phyloP scores from a whole-genome alignment of 2,329 filamentous ascomycete species.

The Xylariales sp. region DNA sequence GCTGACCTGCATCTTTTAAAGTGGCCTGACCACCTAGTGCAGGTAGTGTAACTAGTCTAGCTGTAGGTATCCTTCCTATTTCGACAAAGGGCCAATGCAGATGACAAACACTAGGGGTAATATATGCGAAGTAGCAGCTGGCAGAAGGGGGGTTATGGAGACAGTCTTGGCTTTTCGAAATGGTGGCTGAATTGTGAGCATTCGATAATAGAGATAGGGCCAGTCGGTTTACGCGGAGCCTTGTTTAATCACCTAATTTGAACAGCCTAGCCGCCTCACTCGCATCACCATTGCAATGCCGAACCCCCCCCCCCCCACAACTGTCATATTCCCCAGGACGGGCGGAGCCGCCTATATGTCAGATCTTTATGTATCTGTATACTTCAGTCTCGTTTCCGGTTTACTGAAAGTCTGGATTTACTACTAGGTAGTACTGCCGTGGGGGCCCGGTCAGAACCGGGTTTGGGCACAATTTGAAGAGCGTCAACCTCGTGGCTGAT shows the following conservation, averaged over 20 bases:
- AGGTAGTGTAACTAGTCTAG: slow-evolving; percentile 4
- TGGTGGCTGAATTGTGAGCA: slow-evolving; percentile 16
- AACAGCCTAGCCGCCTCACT: not conserved
- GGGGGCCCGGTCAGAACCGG: no score
- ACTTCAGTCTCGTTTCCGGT: not conserved
- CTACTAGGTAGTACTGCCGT: no score
- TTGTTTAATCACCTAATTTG: slow-evolving; percentile 21
- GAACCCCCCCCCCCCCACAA: no score
- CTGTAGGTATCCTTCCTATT: slow-evolving; percentile 4
- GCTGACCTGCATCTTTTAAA: not conserved
- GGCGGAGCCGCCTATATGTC: not conserved
- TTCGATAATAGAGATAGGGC: slow-evolving; percentile 3
- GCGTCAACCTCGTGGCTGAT: not conserved
- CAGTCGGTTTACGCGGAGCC: slow-evolving; percentile 12
- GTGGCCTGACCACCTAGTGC: no score
- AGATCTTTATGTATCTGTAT: not conserved
- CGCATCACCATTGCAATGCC: not conserved
- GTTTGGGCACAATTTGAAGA: not conserved
- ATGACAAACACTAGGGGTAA: slow-evolving; percentile 8
- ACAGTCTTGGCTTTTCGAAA: slow-evolving; percentile 11
- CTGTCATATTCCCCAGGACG: slow-evolving; percentile 8
- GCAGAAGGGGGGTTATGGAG: not conserved
- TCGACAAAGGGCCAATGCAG: slow-evolving; percentile 26
- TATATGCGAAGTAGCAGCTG: no score
- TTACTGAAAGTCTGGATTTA: slow-evolving; percentile 1